Conservation (phyloP, 75 land plant species). For the Pseudotsuga menziesii region DNA sequence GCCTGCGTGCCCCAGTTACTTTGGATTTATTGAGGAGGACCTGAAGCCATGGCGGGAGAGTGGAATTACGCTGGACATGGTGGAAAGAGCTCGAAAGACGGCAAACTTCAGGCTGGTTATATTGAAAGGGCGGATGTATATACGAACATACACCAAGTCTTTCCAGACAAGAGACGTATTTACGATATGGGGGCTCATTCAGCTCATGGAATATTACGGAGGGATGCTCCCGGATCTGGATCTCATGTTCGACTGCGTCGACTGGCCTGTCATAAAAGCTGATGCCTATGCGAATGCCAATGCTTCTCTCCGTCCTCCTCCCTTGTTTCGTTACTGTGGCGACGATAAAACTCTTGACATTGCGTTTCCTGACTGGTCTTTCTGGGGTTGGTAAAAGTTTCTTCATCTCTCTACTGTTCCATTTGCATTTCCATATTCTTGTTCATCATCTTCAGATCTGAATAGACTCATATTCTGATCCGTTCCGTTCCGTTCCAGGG, state of each 20-base stretch:
- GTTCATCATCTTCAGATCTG: neutral
- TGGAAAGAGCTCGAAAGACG: conserved; percentile 17
- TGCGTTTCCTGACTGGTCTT: conserved; percentile 85
- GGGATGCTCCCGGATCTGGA: conserved; percentile 69
- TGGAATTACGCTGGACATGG: conserved; percentile 59
- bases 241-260: conserved; percentile 62
- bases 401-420: neutral
- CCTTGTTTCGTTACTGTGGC: conserved; percentile 62
- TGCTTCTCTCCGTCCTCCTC: conserved; percentile 30
- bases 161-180: conserved; percentile 55
- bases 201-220: conserved; percentile 50
- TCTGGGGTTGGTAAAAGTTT: conserved; percentile 71
- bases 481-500: conserved; percentile 30
- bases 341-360: conserved; percentile 42
- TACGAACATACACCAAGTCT: conserved; percentile 25
- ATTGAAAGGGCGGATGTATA: conserved; percentile 38
- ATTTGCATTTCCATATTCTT: neutral
- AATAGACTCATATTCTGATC: neutral
- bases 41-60: conserved; percentile 54
- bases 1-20: conserved; percentile 56
- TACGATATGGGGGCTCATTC: conserved; percentile 65
- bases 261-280: conserved; percentile 39
- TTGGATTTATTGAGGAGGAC: conserved; percentile 76
- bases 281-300: neutral
- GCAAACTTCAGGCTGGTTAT: conserved; percentile 48